Conservation (phyloP, 2,329 filamentous ascomycete genomes). For the Fusarium temperatum region DNA sequence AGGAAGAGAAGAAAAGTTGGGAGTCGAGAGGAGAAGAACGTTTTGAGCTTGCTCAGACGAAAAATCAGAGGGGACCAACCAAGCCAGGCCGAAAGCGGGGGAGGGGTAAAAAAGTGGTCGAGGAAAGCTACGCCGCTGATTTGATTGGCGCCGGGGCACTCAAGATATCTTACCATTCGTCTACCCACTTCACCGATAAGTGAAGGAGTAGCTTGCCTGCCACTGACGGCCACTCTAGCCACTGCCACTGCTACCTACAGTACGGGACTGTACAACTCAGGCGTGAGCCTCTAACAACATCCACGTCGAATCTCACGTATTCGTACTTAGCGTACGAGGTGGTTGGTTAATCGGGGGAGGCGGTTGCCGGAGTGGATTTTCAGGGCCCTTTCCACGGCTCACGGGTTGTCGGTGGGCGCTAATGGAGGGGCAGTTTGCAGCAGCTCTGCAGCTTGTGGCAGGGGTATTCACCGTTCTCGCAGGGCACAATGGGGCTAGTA, state of each 20-base stretch:
- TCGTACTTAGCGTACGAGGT: slow-evolving; percentile 31
- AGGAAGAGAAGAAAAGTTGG: slow-evolving; percentile 29
- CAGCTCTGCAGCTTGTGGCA: slow-evolving; percentile 28
- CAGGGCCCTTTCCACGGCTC: slow-evolving; percentile 29
- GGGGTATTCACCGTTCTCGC: slow-evolving; percentile 34
- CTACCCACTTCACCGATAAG: slow-evolving; percentile 7
- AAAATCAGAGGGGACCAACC: slow-evolving; percentile 40
- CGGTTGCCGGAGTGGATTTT: slow-evolving; percentile 41
- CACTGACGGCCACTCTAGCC: background rate
- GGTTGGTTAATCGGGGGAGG: slow-evolving; percentile 30
- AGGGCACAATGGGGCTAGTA: slow-evolving; percentile 24
- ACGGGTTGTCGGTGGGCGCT: slow-evolving; percentile 42
- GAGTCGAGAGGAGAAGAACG: slow-evolving; percentile 33
- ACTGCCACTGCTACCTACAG: background rate
- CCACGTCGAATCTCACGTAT: slow-evolving; percentile 35
- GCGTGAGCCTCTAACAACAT: slow-evolving; percentile 14
- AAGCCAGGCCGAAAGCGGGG: slow-evolving; percentile 48
- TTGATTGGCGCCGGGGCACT: slow-evolving; percentile 16
- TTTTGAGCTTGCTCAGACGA: slow-evolving; percentile 25
- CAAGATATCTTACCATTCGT: background rate
- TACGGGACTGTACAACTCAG: background rate
- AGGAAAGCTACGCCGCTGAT: slow-evolving; percentile 17
- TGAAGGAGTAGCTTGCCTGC: background rate
- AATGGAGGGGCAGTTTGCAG: slow-evolving; percentile 38
- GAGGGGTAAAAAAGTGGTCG: slow-evolving; percentile 44